These are phyloP conservation scores for Xylaria sp. DNA, from an alignment of 2,329 filamentous ascomycete species.

Conservation along the genomic window DNA sequence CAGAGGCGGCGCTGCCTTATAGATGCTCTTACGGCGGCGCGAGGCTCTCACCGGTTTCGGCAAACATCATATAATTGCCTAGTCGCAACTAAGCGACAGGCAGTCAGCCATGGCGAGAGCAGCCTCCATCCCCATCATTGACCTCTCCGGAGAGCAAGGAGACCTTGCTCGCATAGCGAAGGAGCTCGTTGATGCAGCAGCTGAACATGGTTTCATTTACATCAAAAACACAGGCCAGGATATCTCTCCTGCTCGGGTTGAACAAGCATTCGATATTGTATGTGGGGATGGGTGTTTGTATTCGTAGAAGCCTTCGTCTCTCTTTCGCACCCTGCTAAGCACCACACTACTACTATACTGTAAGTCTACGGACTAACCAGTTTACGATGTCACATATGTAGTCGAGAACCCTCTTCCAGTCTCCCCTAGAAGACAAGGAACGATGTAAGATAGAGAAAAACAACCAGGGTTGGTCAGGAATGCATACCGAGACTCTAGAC, in stretches of 20 bases:
- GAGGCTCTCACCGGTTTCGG: not conserved
- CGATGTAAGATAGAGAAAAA: conserved; percentile 79
- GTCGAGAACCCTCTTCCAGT: conserved; percentile 79
- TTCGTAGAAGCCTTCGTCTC: not conserved
- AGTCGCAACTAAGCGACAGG: not conserved
- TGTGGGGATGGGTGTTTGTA: conserved; percentile 35
- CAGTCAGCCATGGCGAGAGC: conserved; percentile 41
- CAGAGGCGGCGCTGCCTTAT: not conserved
- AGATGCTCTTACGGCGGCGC: not conserved
- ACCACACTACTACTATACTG: not conserved
- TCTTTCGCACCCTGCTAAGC: not conserved
- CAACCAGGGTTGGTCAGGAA: conserved; percentile 89
- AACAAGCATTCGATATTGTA: conserved; percentile 80
- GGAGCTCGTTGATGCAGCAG: conserved; percentile 81
- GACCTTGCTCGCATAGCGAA: conserved; percentile 69
- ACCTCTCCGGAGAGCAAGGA: conserved; percentile 72
- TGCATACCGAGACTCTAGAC: conserved; percentile 90
- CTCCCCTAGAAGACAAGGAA: conserved; percentile 77
- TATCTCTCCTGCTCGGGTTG: conserved; percentile 74
- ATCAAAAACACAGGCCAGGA: conserved; percentile 79
- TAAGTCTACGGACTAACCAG: conserved; percentile 5
- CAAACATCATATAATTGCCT: conserved; percentile 3
- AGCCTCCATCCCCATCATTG: conserved; percentile 80
- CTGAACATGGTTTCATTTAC: conserved; percentile 89
- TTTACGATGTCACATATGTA: conserved; percentile 48